Percentiles rank a stretch among this genome's conserved stretches.
Conservation (phyloP, 805 yeast genomes). For the Candida alai region DNA sequence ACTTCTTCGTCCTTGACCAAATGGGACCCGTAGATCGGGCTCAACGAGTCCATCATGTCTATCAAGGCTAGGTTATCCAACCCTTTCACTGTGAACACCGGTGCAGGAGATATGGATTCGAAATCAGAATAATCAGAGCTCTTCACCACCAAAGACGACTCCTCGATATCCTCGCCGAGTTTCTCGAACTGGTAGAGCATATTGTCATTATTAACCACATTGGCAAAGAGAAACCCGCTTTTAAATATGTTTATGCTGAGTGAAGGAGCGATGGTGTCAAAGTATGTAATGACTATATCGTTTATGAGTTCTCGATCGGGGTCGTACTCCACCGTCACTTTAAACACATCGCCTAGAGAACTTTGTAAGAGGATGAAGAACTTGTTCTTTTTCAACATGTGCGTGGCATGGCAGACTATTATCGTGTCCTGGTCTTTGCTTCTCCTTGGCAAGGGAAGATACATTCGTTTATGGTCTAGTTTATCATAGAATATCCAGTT, state of each 20-base stretch:
- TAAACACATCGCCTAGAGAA: slow-evolving; percentile 70
- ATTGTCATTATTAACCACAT: slow-evolving; percentile 60
- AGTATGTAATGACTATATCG: slow-evolving; percentile 54
- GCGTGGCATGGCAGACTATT: slow-evolving; percentile 59
- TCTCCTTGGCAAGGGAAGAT: slow-evolving; percentile 57
- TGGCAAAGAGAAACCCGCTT: slow-evolving; percentile 73
- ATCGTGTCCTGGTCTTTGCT: slow-evolving; percentile 16
- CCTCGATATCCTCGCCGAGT: slow-evolving; percentile 58
- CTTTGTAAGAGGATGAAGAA: slow-evolving; percentile 73
- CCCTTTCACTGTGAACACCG: slow-evolving; percentile 18
- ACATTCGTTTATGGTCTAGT: slow-evolving; percentile 19
- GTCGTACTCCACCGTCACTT: slow-evolving; percentile 47
- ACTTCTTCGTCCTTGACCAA: too few relatives aligned
- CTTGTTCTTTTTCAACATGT: slow-evolving; percentile 52
- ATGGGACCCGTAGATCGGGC: too few relatives aligned
- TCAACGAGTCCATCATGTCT: slow-evolving; percentile 44
- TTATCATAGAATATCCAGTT: slow-evolving; percentile 51
- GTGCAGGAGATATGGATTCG: not conserved
- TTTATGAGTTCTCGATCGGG: slow-evolving; percentile 41
- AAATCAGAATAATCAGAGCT: slow-evolving; percentile 8
- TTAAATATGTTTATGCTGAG: slow-evolving; percentile 56
- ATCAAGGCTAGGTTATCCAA: slow-evolving; percentile 59
- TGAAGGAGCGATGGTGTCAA: slow-evolving; percentile 70
- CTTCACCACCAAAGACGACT: slow-evolving; percentile 11
- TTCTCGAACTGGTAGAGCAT: slow-evolving; percentile 73